A percentile compares a stretch with the other conserved stretches of the same genome.
Evolutionary conservation across 225 moss, liverwort and hornwort species (phyloP).

Genomic region (Sphagnum tenellum): DNA sequence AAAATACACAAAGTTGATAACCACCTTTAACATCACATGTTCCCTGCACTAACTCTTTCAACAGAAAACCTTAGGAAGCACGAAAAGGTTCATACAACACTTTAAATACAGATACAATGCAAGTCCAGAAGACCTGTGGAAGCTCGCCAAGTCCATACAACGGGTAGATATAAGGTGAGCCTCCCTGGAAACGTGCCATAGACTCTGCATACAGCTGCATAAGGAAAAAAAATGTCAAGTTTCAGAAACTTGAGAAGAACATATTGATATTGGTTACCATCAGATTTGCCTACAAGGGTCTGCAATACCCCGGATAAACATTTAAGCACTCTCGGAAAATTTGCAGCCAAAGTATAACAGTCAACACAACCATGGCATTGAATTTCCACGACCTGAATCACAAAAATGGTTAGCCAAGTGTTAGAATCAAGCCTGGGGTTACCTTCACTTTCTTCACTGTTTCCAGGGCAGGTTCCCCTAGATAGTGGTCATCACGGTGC

Average conservation of each 20-base stretch:
- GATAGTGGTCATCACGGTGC: conserved; percentile 74
- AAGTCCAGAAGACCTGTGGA: conserved; percentile 52
- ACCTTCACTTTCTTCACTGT: conserved; percentile 80
- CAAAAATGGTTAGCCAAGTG: too few relatives aligned
- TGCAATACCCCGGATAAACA: too few relatives aligned
- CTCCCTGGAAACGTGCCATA: conserved; percentile 86
- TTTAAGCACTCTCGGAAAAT: too few relatives aligned
- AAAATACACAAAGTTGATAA: not conserved
- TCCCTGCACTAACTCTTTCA: not conserved
- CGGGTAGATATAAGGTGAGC: conserved; percentile 94
- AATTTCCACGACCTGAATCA: too few relatives aligned
- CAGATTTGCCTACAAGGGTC: too few relatives aligned
- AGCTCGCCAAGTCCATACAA: conserved; percentile 90
- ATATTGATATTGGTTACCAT: too few relatives aligned
- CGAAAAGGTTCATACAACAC: too few relatives aligned
- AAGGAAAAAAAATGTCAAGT: not conserved
- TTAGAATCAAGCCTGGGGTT: not conserved
- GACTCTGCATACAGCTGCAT: conserved; percentile 87
- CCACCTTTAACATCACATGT: not conserved
- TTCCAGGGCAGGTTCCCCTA: conserved; percentile 68
- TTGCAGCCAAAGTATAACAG: too few relatives aligned
- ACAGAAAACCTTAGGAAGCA: too few relatives aligned
- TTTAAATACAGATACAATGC: too few relatives aligned
- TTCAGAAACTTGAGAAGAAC: too few relatives aligned
- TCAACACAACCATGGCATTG: too few relatives aligned